Evolutionary conservation across 805 yeast species (phyloP), one percentile per base, ranked within the genome.

Genomic region (Teunomyces tritomae): DNA sequence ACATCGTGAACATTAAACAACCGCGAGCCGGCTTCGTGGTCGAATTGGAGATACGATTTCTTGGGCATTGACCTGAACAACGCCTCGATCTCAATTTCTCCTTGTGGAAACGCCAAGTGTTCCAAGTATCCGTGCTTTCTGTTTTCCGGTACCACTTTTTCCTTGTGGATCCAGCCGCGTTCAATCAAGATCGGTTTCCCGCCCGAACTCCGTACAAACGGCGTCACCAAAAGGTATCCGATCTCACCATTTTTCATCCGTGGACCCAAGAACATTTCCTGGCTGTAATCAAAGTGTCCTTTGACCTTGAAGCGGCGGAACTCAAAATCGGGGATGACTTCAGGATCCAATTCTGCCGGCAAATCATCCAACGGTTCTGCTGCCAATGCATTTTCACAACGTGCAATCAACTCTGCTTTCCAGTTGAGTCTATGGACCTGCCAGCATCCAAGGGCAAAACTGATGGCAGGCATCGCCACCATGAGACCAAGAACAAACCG

Each of bases 201-300:
- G 20, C 89, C 87, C 51, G 80, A 83, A 3, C 80, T 71, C 50
- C 96, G 80, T 20, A 82, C 77, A 57, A 94, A 81, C 9, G 99
- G 98, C 5, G 95, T 85, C 28, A 87, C 81, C 5, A 92, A 76
- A 20, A 80, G 68, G 64, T 88, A 94, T 1, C 99, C 99, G 48
- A 82, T 78, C 53, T 73, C 71, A 4, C 75, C 77, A 51, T 89
- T 83, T 54, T 77, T 76, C 43, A 86, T 73, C 53, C 97, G 77
- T 5, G 99, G 98, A 0, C 98, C 98, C 45, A 94, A 89, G 58
- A 88, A 86, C 69, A 90, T 82, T 64, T 94, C 99, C 59, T 90
- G 83, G 10, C 83, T 80, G 58, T 94, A 91, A 55, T 87, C 85
- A 62, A 85, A 94, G 47, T 74, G 77, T 1, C 99, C 99, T 44